Evolutionary conservation across 2,329 filamentous ascomycete genomes (phyloP).

Genomic region (Pseudomassariella vexata): DNA sequence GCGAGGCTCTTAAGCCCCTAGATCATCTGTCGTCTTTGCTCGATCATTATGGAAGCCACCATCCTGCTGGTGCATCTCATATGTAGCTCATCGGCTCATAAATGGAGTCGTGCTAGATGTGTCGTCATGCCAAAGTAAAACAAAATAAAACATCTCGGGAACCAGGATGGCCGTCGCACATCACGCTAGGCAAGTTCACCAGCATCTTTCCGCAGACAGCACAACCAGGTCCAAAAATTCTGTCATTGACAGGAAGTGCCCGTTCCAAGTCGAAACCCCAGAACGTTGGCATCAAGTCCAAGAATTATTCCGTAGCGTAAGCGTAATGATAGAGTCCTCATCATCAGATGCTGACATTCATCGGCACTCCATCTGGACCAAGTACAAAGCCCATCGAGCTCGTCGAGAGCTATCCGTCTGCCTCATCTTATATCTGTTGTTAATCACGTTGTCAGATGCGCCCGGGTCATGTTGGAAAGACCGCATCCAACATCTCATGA

Average conservation of each 20-base stretch:
- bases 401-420: conserved; percentile 11
- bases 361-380: too few relatives aligned
- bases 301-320: not conserved
- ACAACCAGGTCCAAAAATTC: not conserved
- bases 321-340: conserved; percentile 1
- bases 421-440: not conserved
- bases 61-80: not conserved
- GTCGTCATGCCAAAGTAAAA: not conserved
- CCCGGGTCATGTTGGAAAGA: not conserved
- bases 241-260: not conserved
- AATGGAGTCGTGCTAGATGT: not conserved
- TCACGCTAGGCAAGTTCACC: not conserved
- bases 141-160: not conserved
- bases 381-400: too few relatives aligned
- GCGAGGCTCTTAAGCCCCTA: not conserved
- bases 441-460: not conserved
- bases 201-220: not conserved
- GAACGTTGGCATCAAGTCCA: not conserved
- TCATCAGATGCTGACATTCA: conserved; percentile 6
- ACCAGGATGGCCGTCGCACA: too few relatives aligned
- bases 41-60: not conserved
- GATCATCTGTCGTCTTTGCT: not conserved
- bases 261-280: not conserved
- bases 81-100: not conserved
- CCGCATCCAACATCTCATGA: not conserved